Conservation (phyloP, 306 rosid genomes). For the Cajanus cajan region DNA sequence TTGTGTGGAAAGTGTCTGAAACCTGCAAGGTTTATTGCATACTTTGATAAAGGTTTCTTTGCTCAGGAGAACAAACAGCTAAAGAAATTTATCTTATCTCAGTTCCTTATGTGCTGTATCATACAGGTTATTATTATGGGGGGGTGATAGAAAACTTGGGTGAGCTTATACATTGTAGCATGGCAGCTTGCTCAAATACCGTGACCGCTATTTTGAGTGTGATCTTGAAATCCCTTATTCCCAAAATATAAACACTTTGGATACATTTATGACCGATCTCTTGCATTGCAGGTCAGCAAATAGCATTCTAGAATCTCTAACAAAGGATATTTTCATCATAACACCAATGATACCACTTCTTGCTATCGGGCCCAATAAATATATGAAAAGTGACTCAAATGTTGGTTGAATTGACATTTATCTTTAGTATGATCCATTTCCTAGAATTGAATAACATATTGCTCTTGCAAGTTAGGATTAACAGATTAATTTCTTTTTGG, state of each 20-base stretch:
- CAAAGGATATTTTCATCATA: not conserved
- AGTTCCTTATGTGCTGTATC: not conserved
- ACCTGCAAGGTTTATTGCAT: not conserved
- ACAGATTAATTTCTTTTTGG: not conserved
- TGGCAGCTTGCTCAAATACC: not conserved
- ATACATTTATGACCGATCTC: not conserved
- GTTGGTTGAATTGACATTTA: not conserved
- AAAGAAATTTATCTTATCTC: not conserved
- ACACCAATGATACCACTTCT: not conserved
- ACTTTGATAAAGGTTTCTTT: not conserved
- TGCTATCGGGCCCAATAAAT: not conserved
- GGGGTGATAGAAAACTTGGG: not conserved
- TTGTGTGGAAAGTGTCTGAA: not conserved
- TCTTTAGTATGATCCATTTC: not conserved
- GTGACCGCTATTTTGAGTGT: not conserved
- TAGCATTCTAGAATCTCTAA: not conserved
- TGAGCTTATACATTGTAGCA: not conserved
- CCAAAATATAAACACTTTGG: not conserved
- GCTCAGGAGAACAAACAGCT: not conserved
- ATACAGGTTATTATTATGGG: too few relatives aligned
- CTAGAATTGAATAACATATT: not conserved
- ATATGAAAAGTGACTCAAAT: not conserved
- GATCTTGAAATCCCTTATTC: not conserved
- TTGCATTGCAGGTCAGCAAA: not conserved
- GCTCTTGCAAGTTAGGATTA: not conserved